Evolutionary conservation across 345 rosid species (phyloP), one percentile per base, ranked within the genome.

Genomic region (Bruguiera gymnorhiza): DNA sequence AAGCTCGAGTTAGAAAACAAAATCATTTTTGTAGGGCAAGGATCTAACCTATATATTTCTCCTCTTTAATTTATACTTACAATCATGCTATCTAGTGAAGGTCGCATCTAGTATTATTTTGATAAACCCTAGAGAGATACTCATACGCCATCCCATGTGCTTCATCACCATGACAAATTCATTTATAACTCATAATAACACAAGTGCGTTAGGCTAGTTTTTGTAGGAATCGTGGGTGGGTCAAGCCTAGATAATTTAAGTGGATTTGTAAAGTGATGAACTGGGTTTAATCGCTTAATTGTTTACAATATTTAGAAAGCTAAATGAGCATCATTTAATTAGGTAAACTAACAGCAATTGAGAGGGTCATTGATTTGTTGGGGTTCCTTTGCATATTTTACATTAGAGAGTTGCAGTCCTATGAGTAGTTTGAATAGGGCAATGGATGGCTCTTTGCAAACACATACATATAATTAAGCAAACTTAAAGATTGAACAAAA

Each of bases 111-210:
- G 50, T 62, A 46, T 26, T n/a, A 7, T 8, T 53, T 80, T 69
- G 63, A 64, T 63, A 57, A 77, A 65, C 64, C 31, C n/a, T 55
- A 73, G 71, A 73, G 76, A 77, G 37, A 34, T 7, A 8, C 37
- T 7, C 75, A 78, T 64, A 51, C 71, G 63, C 68, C 83, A 66
- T 54, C 80, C 82, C 79, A 83, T 83, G 84, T 81, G 84, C 79
- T 71, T 73, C 73, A 59, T 73, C 68, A 31, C 65, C 57, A 50
- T 73, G 13, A 36, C 65, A 55, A 15, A 10, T 26, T 43, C 43
- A 26, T 48, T 30, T 65, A 50, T 60, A 20, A 6, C 52, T 34
- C 11, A 30, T 52, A 26, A 70, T 30, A 61, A 70, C 55, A 54
- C 59, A 64, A 73, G 59, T 72, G 75, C 52, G 63, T 66, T 70